Evolutionary conservation across 2,329 filamentous ascomycete genomes (phyloP), one percentile per base, ranked within the genome.

Genomic region (Elsinoe perseae): DNA sequence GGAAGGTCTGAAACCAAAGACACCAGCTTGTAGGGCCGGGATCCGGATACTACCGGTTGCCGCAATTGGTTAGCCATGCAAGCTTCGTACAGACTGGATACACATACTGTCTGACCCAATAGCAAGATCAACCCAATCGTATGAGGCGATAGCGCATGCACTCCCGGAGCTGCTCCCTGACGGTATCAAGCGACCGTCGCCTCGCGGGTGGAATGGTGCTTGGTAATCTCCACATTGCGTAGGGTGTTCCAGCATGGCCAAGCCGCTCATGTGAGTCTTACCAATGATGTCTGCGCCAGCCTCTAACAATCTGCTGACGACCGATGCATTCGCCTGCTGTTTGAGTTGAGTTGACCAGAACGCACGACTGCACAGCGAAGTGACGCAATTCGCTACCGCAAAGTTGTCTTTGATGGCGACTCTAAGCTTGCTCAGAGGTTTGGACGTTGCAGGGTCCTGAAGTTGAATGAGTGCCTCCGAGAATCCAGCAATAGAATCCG

Each of bases 91-190:
- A n/a, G n/a, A 10, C 21, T 20, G 6, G 4, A 6, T 6, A 25
- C 12, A 2, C 43, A 18, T 58, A 28, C 58, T 64, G 43, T 73
- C 71, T 10, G 62, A 67, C 2, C 71, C 71, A 43, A 73, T 66
- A 5, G 69, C 67, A 21, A 64, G 65, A 57, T 74, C 72, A 5
- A 74, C 64, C 72, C 72, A 74, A 28, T 68, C 65, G 57, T 74
- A 73, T 0, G 67, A 65, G 7, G 69, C 70, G 0, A 73, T 61
- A 0, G 67, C 61, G 36, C 64, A 66, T 1, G 64, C 69, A n/a
- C 64, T 63, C 0, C 69, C 70, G 1, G 66, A 63, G 0, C 68
- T 70, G 0, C 65, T 69, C 1, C 63, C 67, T 2, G 64, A 65
- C 38, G 64, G 66, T 2, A 64, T 68, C 4, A 67, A 62, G 59